Percentiles rank a stretch among this genome's conserved stretches.
Conservation (phyloP, 768 basidiomycete genomes). For the Chalciporus piperatus region DNA sequence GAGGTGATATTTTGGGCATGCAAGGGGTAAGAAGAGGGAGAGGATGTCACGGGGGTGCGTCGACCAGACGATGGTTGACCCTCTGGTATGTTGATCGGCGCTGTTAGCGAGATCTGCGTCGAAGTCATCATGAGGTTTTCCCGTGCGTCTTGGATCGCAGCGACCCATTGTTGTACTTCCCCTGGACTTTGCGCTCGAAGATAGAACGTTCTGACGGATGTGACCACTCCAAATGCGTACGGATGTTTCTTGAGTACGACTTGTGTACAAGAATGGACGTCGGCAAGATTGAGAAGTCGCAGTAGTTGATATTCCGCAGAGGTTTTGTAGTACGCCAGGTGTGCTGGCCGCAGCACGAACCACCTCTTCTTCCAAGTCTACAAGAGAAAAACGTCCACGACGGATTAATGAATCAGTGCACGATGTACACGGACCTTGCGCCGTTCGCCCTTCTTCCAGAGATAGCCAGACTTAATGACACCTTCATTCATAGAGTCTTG, state of each 20-base stretch:
- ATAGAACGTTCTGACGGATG: constrained; percentile 86
- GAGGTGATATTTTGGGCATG: constrained; percentile 58
- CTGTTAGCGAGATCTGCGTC: constrained; percentile 50
- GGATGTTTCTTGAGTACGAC: constrained; percentile 87
- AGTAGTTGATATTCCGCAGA: constrained; percentile 92
- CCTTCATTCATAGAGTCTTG: constrained; percentile 59
- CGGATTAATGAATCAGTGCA: background rate
- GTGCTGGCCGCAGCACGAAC: constrained; percentile 92
- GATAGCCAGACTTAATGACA: constrained; percentile 87
- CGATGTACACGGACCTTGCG: constrained; percentile 68
- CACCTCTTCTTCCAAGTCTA: constrained; percentile 99
- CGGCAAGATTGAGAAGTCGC: constrained; percentile 79
- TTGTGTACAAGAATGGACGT: constrained; percentile 86
- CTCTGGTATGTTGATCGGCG: constrained; percentile 54
- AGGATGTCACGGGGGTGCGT: constrained; percentile 39
- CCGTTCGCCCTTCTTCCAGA: constrained; percentile 97
- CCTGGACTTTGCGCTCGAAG: constrained; percentile 69
- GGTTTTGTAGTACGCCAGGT: constrained; percentile 96
- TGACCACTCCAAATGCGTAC: constrained; percentile 90
- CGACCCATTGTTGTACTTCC: constrained; percentile 85
- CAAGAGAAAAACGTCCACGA: constrained; percentile 1
- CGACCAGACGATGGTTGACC: constrained; percentile 29
- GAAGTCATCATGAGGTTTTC: constrained; percentile 61
- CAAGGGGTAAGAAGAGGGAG: constrained; percentile 44
- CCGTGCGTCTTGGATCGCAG: constrained; percentile 74